phyloP scores from a whole-genome alignment of 2,329 filamentous ascomycete species.

The Sordariomycetes sp. region DNA sequence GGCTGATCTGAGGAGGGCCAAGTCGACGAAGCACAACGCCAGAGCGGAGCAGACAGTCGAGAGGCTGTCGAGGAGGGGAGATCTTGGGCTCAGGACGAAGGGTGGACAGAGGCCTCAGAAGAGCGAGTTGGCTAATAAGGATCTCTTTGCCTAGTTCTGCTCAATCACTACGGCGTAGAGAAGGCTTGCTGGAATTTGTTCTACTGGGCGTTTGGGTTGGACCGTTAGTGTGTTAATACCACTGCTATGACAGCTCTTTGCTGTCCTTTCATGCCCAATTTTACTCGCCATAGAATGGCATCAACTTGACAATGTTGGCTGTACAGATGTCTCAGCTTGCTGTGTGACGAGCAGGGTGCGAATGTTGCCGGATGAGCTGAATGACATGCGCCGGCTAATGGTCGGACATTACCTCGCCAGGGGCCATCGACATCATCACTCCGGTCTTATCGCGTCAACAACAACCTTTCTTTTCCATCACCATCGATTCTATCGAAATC shows the following conservation, averaged over 20 bases:
- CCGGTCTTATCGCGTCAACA: neutral
- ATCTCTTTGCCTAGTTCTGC: constrained; percentile 58
- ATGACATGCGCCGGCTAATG: constrained; percentile 2
- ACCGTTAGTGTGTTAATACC: neutral
- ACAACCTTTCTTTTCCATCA: constrained; percentile 1
- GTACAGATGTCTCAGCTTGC: neutral
- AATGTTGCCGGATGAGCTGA: no score
- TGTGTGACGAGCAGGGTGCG: no score
- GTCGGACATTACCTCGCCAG: constrained; percentile 2
- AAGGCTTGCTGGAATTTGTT: no score
- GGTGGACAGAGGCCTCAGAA: constrained; percentile 53
- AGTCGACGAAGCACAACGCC: constrained; percentile 69
- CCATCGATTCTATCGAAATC: constrained; percentile 1
- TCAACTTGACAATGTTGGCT: neutral
- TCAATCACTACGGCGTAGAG: no score
- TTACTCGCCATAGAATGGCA: no score
- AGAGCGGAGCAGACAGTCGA: constrained; percentile 68
- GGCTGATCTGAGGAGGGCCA: constrained; percentile 66
- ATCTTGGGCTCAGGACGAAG: constrained; percentile 63
- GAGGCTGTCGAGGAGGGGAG: constrained; percentile 62
- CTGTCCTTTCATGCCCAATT: no score
- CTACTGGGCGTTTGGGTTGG: constrained; percentile 1
- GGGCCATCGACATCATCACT: neutral
- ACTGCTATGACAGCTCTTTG: no score
- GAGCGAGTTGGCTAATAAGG: constrained; percentile 66